Evolutionary conservation across 2,329 filamentous ascomycete species (phyloP).

Genomic region (Epichloe typhina): DNA sequence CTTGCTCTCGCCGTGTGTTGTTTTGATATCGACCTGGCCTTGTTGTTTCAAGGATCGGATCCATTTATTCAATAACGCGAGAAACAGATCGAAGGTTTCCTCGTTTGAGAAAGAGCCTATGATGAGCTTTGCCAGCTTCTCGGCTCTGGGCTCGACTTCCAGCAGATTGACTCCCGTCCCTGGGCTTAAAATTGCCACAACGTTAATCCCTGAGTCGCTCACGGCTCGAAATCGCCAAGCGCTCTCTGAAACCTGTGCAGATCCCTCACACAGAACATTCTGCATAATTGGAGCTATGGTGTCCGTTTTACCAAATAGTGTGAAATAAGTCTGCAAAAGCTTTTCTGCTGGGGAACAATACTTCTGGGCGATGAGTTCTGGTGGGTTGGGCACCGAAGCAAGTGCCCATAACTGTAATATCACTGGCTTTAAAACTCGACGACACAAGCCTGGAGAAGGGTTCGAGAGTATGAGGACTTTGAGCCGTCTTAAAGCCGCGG

Average conservation of each 20-base stretch:
- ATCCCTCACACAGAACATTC: slow-evolving; percentile 44
- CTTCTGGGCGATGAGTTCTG: slow-evolving; percentile 20
- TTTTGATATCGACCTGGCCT: slow-evolving; percentile 14
- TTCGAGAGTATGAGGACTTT: slow-evolving; percentile 46
- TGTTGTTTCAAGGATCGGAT: slow-evolving; percentile 23
- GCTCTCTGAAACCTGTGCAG: slow-evolving; percentile 14
- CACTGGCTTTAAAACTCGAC: slow-evolving; percentile 44
- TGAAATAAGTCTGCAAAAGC: slow-evolving; percentile 44
- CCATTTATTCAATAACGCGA: slow-evolving; percentile 31
- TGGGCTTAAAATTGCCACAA: slow-evolving; percentile 21
- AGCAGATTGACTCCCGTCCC: slow-evolving; percentile 23
- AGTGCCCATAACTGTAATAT: slow-evolving; percentile 51
- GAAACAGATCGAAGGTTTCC: slow-evolving; percentile 47
- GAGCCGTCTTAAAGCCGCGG: slow-evolving; percentile 39
- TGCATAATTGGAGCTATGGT: slow-evolving; percentile 35
- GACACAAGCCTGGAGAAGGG: slow-evolving; percentile 52
- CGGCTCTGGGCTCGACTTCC: slow-evolving; percentile 34
- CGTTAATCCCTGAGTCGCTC: slow-evolving; percentile 36
- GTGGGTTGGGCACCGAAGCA: slow-evolving; percentile 33
- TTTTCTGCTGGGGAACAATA: slow-evolving; percentile 33
- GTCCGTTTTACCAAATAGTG: slow-evolving; percentile 38
- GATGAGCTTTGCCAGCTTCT: slow-evolving; percentile 36
- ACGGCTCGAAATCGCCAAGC: slow-evolving; percentile 41
- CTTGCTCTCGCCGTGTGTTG: slow-evolving; percentile 13
- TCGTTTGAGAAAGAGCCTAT: slow-evolving; percentile 36